Evolutionary conservation across 257 asterid species (phyloP), one percentile per base, ranked within the genome.

Genomic region (Striga asiatica): DNA sequence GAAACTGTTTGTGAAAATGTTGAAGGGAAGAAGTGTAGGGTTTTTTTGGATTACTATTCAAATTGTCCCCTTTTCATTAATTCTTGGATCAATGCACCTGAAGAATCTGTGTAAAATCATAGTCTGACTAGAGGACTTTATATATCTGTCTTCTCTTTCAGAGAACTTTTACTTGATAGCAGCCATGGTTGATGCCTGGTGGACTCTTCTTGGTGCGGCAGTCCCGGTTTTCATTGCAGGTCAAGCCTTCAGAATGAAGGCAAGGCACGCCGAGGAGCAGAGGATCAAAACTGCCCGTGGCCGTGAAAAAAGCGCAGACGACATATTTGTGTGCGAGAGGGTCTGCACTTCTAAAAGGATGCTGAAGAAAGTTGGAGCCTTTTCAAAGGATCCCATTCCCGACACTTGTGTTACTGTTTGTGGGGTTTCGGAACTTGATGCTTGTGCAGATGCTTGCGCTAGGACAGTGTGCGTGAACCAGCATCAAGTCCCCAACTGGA

Each of bases 381-480:
- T 92, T 73, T 88, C 99, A 31, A 92, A 92, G 61, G 99, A 92
- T 60, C 97, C 99, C 10, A 81, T 81, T 66, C 93, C 93, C 0
- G 95, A 82, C 52, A 88, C 99, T 0, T 92, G 99, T 25, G 94
- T 81, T 1, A 92, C 95, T 0, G 99, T 92, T 2, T 88, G 99
- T 42, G 97, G 99, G 28, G 99, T 88, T 39, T 88, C 99, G 3
- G 97, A 92, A 63, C 81, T 88, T 0, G 99, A 92, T 68, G 94
- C 95, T 10, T 92, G 99, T 25, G 80, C 97, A 1, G 98, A 92
- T 71, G 98, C 99, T 9, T 88, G 97, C 60, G 97, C 99, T 21
- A 76, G 93, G 4, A 88, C 91, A 0, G 97, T 88, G 1, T 92
- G 99, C 53, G 93, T 84, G 48, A 88, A 82, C 67, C 97, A 92